Base-by-base conservation (phyloP, 73 alveolate genomes). In the Paramecium sonneborni region DNA sequence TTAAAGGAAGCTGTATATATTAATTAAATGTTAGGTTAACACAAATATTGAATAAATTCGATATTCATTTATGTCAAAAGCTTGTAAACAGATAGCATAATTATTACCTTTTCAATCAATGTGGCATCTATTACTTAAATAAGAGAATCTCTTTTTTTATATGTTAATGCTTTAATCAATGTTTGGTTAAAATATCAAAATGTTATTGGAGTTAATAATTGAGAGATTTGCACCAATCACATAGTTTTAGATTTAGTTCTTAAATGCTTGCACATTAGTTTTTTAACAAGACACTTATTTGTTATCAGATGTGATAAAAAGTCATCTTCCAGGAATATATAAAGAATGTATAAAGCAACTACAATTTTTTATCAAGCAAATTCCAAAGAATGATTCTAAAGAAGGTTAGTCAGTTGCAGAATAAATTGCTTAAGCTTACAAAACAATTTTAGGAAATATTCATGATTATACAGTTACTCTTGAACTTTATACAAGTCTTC, bases 321-420 rank as follows among this genome's bases (percentile, higher is more conserved):
- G 15, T 9, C 84, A 62, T 26, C 84, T 62, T 26, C 84, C 84
- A 21, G 20, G 20, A 8, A 62, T 62, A 26, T 62, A 30, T 32
- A 62, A 37, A 72, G 86, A 72, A 38, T 72, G 86, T 37, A 72
- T 72, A 20, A 72, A 6, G 5, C 18, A 72, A 14, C 57, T 72
- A 72, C 86, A 72, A 38, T 72, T 32, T 10, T 72, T 72, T 37
- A 72, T 72, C 12, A 72, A 72, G 35, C 57, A 72, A 72, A 72
- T 72, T 5, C 86, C 86, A 14, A 72, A 72, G 20, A 72, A 72
- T 72, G 86, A 72, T 41, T 72, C 86, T 14, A 72, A 72, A 37
- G 86, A 72, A 72, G 86, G 86, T 28, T 21, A 35, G 32, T 34
- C 86, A 34, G 86, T 72, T 72, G 86, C 86, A 14, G 86, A 72